A percentile compares a stretch with the other conserved stretches of the same genome.
Conservation (phyloP, 2,329 filamentous ascomycete species). For the Cadophora sp. region DNA sequence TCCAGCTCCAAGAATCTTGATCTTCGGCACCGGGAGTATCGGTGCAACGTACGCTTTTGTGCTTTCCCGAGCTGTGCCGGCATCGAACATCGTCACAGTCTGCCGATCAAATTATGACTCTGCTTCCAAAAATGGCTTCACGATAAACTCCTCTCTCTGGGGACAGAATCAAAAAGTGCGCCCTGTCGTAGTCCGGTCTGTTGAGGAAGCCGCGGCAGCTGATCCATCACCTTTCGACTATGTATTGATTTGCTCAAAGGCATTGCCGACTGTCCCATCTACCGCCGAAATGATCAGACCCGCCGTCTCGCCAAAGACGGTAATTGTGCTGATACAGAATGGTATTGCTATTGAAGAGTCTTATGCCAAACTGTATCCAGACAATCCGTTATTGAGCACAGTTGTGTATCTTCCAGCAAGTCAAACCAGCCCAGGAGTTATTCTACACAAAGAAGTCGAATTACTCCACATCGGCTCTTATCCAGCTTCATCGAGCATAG, state of each 20-base stretch:
- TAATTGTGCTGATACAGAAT: slow-evolving; percentile 66
- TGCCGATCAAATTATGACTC: slow-evolving; percentile 45
- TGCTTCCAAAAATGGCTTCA: slow-evolving; percentile 31
- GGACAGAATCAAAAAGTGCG: slow-evolving; percentile 25
- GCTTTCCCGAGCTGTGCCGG: slow-evolving; percentile 37
- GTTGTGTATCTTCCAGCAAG: slow-evolving; percentile 59
- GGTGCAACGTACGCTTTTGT: slow-evolving; percentile 43
- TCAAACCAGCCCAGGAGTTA: slow-evolving; percentile 55
- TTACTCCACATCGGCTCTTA: slow-evolving; percentile 56
- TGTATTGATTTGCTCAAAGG: slow-evolving; percentile 33
- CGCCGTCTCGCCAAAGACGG: slow-evolving; percentile 51
- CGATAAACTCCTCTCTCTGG: slow-evolving; percentile 33
- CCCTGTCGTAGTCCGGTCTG: slow-evolving; percentile 31
- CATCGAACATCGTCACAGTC: slow-evolving; percentile 41
- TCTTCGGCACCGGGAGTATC: slow-evolving; percentile 45
- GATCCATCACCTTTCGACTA: slow-evolving; percentile 32
- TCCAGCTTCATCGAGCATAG: slow-evolving; percentile 25
- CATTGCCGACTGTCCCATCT: slow-evolving; percentile 31
- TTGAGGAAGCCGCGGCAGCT: slow-evolving; percentile 27
- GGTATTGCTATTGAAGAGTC: slow-evolving; percentile 66
- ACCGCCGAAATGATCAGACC: slow-evolving; percentile 36
- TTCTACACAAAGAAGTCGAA: slow-evolving; percentile 59
- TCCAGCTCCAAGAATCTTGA: slow-evolving; percentile 33
- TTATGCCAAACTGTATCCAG: slow-evolving; percentile 55
- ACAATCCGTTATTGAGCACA: slow-evolving; percentile 59